phyloP scores from a whole-genome alignment of 2,329 filamentous ascomycete species.

The Pseudophaeomoniella oleicola region DNA sequence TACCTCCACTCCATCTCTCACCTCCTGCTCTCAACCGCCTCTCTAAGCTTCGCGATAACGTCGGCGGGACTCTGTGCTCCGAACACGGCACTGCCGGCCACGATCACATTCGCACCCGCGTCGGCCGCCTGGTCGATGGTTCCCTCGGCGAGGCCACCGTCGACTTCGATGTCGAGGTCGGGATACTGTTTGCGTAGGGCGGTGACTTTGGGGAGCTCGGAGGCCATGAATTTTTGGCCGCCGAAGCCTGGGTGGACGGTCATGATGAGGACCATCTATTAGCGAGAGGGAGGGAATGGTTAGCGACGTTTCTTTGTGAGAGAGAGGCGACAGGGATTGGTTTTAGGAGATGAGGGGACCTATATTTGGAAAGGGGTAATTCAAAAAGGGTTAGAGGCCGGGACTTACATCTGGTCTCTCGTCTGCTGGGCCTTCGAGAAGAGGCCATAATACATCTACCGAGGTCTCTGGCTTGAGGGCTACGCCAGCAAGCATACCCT shows the following conservation, averaged over 20 bases:
- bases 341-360: conserved; percentile 1
- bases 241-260: conserved; percentile 96
- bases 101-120: conserved; percentile 94
- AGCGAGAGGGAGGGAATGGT: conserved; percentile 4
- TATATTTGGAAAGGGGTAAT: neutral
- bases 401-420: conserved; percentile 68
- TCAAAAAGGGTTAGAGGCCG: conserved; percentile 1
- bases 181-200: conserved; percentile 75
- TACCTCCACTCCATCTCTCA: conserved; percentile 1
- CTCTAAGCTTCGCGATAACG: conserved; percentile 69
- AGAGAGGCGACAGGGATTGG: neutral
- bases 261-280: conserved; percentile 95
- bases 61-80: conserved; percentile 76
- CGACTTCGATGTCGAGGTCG: conserved; percentile 90
- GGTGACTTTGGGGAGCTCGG: conserved; percentile 84
- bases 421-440: conserved; percentile 58
- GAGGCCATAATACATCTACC: conserved; percentile 84
- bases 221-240: conserved; percentile 96
- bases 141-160: conserved; percentile 73
- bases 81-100: conserved; percentile 91
- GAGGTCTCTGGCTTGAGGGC: conserved; percentile 88
- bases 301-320: no score
- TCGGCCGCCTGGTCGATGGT: conserved; percentile 92
- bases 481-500: conserved; percentile 80
- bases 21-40: conserved; percentile 55